phyloP scores from a whole-genome alignment of 169 alveolate genomes.

The Eimeria necatrix region DNA sequence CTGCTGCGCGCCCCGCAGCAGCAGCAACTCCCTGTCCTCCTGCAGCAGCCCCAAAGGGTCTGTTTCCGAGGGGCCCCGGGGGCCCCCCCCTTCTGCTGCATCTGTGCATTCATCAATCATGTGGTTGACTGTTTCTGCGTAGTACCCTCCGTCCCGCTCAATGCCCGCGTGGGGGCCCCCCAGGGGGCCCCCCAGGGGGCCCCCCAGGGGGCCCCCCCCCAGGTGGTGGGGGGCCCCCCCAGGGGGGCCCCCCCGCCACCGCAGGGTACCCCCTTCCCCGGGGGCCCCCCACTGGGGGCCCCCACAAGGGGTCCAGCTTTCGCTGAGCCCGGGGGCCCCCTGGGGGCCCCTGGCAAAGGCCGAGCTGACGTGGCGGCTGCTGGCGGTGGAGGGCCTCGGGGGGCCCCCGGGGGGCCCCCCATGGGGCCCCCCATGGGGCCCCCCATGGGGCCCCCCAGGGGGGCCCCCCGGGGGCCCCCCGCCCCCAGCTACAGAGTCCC shows the following conservation, averaged over 20 bases:
- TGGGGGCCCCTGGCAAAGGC: slow-evolving; percentile 31
- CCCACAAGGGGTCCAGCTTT: neutral
- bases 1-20: neutral
- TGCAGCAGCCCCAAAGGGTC: slow-evolving; percentile 20
- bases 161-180: slow-evolving; percentile 12
- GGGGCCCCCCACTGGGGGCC: neutral
- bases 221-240: neutral
- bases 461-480: too few relatives aligned
- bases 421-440: too few relatives aligned
- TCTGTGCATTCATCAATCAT: slow-evolving; percentile 27
- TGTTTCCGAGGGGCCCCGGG: neutral
- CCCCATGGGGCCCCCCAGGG: too few relatives aligned
- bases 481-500: slow-evolving; percentile 7
- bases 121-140: slow-evolving; percentile 33
- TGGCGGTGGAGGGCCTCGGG: neutral
- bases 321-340: neutral
- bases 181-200: slow-evolving; percentile 7
- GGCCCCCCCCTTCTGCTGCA: neutral
- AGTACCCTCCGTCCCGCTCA: slow-evolving; percentile 39
- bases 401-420: too few relatives aligned
- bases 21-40: slow-evolving; percentile 1
- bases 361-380: neutral
- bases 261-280: too few relatives aligned
- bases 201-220: slow-evolving; percentile 16
- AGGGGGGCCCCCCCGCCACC: slow-evolving; percentile 8